These are phyloP conservation scores for Penicillium olsonii DNA, from an alignment of 2,329 filamentous ascomycete genomes.

Conservation along the genomic window DNA sequence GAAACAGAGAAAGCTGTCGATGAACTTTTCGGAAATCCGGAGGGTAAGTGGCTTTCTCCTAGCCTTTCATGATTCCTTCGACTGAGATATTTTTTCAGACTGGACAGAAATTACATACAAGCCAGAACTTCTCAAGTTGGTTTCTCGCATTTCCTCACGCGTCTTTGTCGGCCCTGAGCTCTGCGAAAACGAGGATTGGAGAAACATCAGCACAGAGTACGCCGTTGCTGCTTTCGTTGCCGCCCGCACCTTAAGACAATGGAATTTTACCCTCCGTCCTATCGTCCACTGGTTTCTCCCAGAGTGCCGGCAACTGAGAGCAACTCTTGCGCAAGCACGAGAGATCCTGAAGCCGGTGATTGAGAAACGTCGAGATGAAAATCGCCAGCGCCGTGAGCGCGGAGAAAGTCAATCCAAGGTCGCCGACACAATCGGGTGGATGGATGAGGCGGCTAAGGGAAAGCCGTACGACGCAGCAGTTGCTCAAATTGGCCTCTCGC, in stretches of 20 bases:
- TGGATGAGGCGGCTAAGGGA: slow-evolving; percentile 17
- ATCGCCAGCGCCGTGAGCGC: slow-evolving; percentile 20
- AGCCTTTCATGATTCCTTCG: too few relatives aligned
- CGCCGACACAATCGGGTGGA: slow-evolving; percentile 33
- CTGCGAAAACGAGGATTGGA: slow-evolving; percentile 7
- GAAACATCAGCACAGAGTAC: slow-evolving; percentile 1
- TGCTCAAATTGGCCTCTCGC: slow-evolving; percentile 29
- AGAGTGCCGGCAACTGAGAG: slow-evolving; percentile 10
- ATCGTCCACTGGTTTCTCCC: neutral
- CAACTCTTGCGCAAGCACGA: slow-evolving; percentile 35
- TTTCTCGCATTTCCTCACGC: slow-evolving; percentile 3
- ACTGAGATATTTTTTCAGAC: too few relatives aligned
- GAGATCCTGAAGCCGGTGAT: too few relatives aligned
- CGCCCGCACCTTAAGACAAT: neutral
- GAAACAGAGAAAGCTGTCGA: too few relatives aligned
- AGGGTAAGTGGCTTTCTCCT: too few relatives aligned
- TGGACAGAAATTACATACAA: too few relatives aligned
- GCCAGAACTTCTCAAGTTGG: too few relatives aligned
- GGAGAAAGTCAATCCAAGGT: slow-evolving; percentile 16
- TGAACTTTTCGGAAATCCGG: too few relatives aligned
- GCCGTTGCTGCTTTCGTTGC: neutral
- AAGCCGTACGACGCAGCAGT: slow-evolving; percentile 15
- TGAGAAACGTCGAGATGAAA: slow-evolving; percentile 22
- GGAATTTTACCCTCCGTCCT: neutral
- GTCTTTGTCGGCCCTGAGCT: slow-evolving; percentile 8